A percentile compares a stretch with the other conserved stretches of the same genome.
These are phyloP conservation scores for Apocynum venetum DNA, from an alignment of 257 asterid species.

Conservation along the genomic window DNA sequence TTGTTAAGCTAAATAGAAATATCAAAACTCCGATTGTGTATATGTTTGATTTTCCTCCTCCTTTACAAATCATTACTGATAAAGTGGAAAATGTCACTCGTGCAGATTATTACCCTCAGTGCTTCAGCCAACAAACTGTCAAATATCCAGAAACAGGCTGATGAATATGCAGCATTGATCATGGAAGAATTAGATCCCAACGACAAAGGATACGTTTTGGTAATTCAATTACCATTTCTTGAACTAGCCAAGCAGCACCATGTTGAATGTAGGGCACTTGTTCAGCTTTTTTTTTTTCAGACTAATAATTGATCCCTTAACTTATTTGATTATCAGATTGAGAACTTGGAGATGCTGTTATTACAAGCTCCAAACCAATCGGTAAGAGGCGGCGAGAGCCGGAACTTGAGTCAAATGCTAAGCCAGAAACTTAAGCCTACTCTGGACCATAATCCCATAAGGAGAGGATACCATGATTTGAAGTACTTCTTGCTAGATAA, in stretches of 20 bases:
- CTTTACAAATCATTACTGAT: not conserved
- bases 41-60: not conserved
- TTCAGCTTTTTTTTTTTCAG: not conserved
- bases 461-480: slow-evolving; percentile 45
- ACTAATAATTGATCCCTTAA: not conserved
- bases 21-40: not conserved
- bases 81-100: not conserved
- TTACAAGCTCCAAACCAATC: slow-evolving; percentile 75
- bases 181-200: slow-evolving; percentile 89
- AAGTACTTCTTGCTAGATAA: slow-evolving; percentile 68
- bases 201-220: slow-evolving; percentile 66
- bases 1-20: not conserved
- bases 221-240: slow-evolving; percentile 12
- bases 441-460: slow-evolving; percentile 30
- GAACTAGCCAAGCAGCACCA: too few relatives aligned
- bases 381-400: slow-evolving; percentile 66
- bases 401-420: slow-evolving; percentile 72
- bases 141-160: slow-evolving; percentile 72
- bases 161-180: slow-evolving; percentile 81
- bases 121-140: slow-evolving; percentile 90
- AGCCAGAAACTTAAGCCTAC: slow-evolving; percentile 85
- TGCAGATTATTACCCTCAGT: slow-evolving; percentile 74
- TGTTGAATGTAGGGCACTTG: too few relatives aligned
- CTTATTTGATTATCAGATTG: slow-evolving; percentile 43
- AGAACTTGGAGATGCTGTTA: slow-evolving; percentile 72